These are phyloP conservation scores for Rhizopogon rudus DNA, from an alignment of 768 basidiomycete species.

Conservation along the genomic window DNA sequence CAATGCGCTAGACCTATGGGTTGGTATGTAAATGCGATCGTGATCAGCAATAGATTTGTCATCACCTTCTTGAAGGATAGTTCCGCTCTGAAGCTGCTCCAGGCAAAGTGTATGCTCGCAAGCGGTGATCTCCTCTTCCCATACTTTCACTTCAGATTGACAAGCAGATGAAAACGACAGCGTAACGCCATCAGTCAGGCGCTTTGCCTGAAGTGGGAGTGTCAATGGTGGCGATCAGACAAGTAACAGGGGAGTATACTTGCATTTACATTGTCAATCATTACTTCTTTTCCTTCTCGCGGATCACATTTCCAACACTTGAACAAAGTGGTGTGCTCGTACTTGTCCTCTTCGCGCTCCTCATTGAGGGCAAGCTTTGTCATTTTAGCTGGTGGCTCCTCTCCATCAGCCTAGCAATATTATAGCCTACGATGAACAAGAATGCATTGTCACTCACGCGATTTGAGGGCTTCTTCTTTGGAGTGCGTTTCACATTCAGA, in stretches of 20 bases:
- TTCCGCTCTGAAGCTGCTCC: slow-evolving; percentile 34
- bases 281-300: slow-evolving; percentile 40
- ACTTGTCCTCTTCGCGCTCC: slow-evolving; percentile 87
- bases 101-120: slow-evolving; percentile 78
- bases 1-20: slow-evolving; percentile 76
- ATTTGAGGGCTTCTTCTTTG: slow-evolving; percentile 50
- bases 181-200: slow-evolving; percentile 66
- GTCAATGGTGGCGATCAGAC: background rate
- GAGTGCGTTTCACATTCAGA: slow-evolving; percentile 73
- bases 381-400: slow-evolving; percentile 86
- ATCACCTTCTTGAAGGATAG: slow-evolving; percentile 22
- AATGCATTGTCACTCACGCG: slow-evolving; percentile 47
- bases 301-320: slow-evolving; percentile 77
- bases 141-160: slow-evolving; percentile 92
- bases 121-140: slow-evolving; percentile 89
- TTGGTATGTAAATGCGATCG: background rate
- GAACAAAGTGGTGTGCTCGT: slow-evolving; percentile 57
- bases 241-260: background rate
- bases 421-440: background rate
- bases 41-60: background rate
- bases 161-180: slow-evolving; percentile 82
- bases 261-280: slow-evolving; percentile 32
- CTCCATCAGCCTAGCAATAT: slow-evolving; percentile 54
- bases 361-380: slow-evolving; percentile 84
- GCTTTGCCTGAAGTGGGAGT: slow-evolving; percentile 37